phyloP scores from a whole-genome alignment of 768 basidiomycete species.

The Thelephora ganbajun region DNA sequence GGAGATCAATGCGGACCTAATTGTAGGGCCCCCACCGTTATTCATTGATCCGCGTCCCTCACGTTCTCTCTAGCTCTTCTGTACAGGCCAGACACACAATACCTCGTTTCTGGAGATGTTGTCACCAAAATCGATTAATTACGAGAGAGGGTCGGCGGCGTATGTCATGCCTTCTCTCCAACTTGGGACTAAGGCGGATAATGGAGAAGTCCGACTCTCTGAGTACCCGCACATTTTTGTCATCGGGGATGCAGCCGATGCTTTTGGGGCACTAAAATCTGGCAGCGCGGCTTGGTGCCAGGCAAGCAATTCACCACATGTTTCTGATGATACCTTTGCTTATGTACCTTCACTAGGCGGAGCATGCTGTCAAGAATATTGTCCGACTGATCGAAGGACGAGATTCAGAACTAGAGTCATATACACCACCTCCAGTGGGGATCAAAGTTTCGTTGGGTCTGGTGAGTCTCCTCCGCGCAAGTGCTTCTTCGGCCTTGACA shows the following conservation, averaged over 20 bases:
- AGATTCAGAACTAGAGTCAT: conserved; percentile 23
- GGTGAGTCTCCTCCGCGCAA: conserved; percentile 18
- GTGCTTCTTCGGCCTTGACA: too few species aligned
- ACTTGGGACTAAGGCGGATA: too few species aligned
- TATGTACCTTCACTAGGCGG: conserved; percentile 19
- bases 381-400: conserved; percentile 23
- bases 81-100: conserved; percentile 50
- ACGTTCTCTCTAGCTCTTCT: conserved; percentile 28
- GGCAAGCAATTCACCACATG: conserved; percentile 12
- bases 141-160: conserved; percentile 2
- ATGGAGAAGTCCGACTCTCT: conserved; percentile 8
- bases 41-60: neutral
- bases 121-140: conserved; percentile 20
- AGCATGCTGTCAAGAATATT: conserved; percentile 43
- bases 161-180: too few species aligned
- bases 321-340: neutral
- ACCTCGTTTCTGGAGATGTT: conserved; percentile 26
- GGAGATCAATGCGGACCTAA: too few species aligned
- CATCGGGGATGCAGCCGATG: conserved; percentile 49
- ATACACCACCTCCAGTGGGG: conserved; percentile 31
- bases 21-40: too few species aligned
- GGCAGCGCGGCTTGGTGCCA: conserved; percentile 44
- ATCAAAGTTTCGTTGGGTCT: conserved; percentile 54
- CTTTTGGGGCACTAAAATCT: conserved; percentile 48
- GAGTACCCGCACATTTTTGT: conserved; percentile 45